These are phyloP conservation scores for Hypoxylon sp. DNA, from an alignment of 2,329 filamentous ascomycete genomes.

Conservation along the genomic window DNA sequence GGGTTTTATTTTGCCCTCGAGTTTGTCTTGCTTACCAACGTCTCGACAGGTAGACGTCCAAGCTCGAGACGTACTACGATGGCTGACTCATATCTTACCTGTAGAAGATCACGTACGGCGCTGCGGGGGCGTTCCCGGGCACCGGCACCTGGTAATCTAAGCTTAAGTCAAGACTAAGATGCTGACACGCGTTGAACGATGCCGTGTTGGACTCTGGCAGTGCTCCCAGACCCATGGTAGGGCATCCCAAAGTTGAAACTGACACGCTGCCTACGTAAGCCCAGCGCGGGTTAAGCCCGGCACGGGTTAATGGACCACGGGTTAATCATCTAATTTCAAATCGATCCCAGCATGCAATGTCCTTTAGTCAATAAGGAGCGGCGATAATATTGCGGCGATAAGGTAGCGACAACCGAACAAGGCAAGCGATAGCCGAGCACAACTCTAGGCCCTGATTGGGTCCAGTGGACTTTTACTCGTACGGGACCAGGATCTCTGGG, in stretches of 20 bases:
- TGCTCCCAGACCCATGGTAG: no score
- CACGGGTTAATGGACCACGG: no score
- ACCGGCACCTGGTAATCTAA: not conserved
- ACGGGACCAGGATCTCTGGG: not conserved
- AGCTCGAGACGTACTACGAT: not conserved
- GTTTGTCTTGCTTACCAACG: not conserved
- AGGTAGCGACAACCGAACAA: not conserved
- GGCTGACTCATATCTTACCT: conserved; percentile 12
- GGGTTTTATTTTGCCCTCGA: no score
- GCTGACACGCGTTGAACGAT: not conserved
- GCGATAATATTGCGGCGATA: no score
- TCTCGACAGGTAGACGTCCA: not conserved
- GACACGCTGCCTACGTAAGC: no score
- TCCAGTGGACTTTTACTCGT: conserved; percentile 7
- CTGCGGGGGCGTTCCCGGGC: not conserved
- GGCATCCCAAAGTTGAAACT: no score
- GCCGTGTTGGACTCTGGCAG: no score
- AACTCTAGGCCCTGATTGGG: conserved; percentile 1
- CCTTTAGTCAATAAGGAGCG: no score
- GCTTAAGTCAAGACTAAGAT: not conserved
- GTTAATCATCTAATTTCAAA: not conserved
- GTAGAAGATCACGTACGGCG: not conserved
- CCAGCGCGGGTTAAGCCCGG: no score
- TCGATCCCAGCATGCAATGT: not conserved
- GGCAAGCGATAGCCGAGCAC: no score